A percentile compares a stretch with the other conserved stretches of the same genome.
These are phyloP conservation scores for Chaetothyriales sp. DNA, from an alignment of 2,329 filamentous ascomycete species.

Conservation along the genomic window DNA sequence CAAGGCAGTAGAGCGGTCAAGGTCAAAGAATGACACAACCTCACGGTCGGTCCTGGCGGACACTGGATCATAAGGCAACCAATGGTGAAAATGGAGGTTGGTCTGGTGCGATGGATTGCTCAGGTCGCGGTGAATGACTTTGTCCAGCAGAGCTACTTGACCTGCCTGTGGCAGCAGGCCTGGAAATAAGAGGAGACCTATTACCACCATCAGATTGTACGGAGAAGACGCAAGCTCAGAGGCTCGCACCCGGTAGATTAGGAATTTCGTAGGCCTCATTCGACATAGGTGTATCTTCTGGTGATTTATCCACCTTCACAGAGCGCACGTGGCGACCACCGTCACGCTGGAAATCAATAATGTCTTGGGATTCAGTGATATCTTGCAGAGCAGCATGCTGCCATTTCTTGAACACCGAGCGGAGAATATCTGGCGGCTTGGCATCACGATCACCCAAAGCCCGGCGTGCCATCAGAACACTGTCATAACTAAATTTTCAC, in stretches of 20 bases:
- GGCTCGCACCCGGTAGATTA: slow-evolving; percentile 51
- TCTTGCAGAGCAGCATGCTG: slow-evolving; percentile 45
- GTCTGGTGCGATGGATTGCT: slow-evolving; percentile 63
- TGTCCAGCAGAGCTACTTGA: slow-evolving; percentile 57
- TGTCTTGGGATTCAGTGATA: slow-evolving; percentile 26
- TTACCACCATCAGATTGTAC: slow-evolving; percentile 8
- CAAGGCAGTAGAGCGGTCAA: slow-evolving; percentile 27
- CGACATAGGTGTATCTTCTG: not conserved
- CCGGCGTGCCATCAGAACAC: not conserved
- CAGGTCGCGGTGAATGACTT: slow-evolving; percentile 65
- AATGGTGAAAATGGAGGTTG: slow-evolving; percentile 77
- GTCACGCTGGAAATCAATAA: not conserved
- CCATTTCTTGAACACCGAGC: slow-evolving; percentile 61
- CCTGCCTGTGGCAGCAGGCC: slow-evolving; percentile 54
- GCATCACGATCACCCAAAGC: slow-evolving; percentile 54
- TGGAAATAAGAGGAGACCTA: slow-evolving; percentile 72
- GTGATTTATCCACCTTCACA: not conserved
- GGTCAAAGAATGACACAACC: slow-evolving; percentile 39
- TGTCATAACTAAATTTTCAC: not conserved
- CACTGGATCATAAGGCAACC: slow-evolving; percentile 43
- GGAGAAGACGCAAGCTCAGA: not conserved
- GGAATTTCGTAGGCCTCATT: slow-evolving; percentile 46
- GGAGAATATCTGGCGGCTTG: slow-evolving; percentile 58
- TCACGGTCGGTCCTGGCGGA: not conserved
- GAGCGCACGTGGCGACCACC: not conserved